Evolutionary conservation across 257 asterid genomes (phyloP).

Genomic region (Petunia secreta): DNA sequence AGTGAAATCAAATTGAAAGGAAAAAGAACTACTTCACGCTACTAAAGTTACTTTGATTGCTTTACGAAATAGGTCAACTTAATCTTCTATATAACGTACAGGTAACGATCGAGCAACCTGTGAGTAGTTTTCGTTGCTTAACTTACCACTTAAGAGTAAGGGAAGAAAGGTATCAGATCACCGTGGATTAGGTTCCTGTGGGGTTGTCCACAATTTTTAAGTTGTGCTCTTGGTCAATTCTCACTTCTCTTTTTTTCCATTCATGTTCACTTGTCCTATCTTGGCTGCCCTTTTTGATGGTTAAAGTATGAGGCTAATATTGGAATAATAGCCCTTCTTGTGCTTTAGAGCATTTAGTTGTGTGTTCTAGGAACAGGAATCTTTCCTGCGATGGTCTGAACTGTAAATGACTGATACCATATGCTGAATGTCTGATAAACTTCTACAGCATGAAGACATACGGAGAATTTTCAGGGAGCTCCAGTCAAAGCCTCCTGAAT

Average conservation of each 20-base stretch:
- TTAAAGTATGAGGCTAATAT: not conserved
- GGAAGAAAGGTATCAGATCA: not conserved
- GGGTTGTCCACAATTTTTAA: not conserved
- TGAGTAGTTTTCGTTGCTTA: not conserved
- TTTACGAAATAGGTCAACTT: not conserved
- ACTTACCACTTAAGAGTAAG: not conserved
- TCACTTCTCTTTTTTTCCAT: too few relatives aligned
- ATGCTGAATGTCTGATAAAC: not conserved
- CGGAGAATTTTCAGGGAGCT: not conserved
- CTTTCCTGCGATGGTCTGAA: not conserved
- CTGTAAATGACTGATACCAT: not conserved
- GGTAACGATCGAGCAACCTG: not conserved
- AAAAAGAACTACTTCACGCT: not conserved
- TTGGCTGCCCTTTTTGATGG: not conserved
- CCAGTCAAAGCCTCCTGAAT: slow-evolving; percentile 1
- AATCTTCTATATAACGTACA: not conserved
- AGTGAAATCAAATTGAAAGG: not conserved
- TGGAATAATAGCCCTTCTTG: not conserved
- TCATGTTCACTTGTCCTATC: too few relatives aligned
- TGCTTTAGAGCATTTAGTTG: not conserved
- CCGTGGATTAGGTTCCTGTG: not conserved
- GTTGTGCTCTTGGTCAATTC: not conserved
- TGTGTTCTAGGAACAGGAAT: not conserved
- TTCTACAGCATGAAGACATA: not conserved
- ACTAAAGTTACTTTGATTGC: not conserved